phyloP scores from a whole-genome alignment of 2,329 filamentous ascomycete genomes.

The Fusarium sp. region DNA sequence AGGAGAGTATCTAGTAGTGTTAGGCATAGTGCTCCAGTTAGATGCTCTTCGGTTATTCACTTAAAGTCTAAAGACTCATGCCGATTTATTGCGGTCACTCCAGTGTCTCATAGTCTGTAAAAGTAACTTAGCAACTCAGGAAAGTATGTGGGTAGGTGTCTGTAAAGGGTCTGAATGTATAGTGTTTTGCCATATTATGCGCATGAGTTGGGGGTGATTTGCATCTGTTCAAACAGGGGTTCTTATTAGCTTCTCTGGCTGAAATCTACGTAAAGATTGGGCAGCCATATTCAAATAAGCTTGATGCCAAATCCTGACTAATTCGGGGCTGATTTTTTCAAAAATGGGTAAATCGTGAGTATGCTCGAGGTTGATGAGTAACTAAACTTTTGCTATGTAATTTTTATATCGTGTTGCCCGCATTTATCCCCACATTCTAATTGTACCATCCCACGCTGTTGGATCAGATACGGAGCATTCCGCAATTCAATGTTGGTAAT shows the following conservation, averaged over 20 bases:
- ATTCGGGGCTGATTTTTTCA: background rate
- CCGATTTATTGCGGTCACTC: no score
- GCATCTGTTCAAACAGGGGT: conserved; percentile 22
- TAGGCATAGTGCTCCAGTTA: no score
- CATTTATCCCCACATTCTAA: conserved; percentile 26
- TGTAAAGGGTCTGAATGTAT: no score
- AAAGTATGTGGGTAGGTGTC: no score
- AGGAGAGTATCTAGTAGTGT: no score
- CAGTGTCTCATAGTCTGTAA: no score
- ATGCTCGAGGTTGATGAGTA: background rate
- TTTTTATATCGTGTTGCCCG: background rate
- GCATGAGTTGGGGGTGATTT: conserved; percentile 25
- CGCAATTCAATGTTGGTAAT: background rate
- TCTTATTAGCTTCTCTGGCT: background rate
- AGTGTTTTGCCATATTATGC: conserved; percentile 20
- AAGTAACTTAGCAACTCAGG: no score
- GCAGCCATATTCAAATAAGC: conserved; percentile 14
- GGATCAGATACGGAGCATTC: conserved; percentile 7
- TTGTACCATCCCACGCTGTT: conserved; percentile 41
- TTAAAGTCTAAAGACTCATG: no score
- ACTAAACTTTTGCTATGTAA: background rate
- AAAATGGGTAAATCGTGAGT: conserved; percentile 7
- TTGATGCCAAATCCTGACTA: conserved; percentile 3
- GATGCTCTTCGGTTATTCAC: no score
- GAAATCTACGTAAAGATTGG: conserved; percentile 16